phyloP scores from a whole-genome alignment of 441 rosid genomes.

The Euphorbia schlechtendalii region DNA sequence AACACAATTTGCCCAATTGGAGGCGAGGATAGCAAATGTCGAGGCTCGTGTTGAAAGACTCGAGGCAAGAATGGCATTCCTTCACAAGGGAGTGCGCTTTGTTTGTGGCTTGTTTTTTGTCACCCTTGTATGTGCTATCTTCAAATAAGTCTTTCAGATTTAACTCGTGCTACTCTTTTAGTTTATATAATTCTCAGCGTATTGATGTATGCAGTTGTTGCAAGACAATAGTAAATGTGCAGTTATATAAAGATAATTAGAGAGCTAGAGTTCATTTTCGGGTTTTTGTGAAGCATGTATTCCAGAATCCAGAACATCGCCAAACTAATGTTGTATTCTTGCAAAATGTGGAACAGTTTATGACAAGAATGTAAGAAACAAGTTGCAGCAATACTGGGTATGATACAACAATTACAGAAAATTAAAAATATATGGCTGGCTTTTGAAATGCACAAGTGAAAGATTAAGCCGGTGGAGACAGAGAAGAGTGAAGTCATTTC shows the following conservation, averaged over 20 bases:
- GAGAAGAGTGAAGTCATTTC: constrained; percentile 28
- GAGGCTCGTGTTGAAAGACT: constrained; percentile 22
- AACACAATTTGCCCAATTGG: constrained; percentile 23
- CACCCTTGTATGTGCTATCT: constrained; percentile 22
- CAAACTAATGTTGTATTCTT: constrained; percentile 3
- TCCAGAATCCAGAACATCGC: not conserved
- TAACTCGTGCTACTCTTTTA: too few species aligned
- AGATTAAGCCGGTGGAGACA: not conserved
- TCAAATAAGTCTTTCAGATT: constrained; percentile 20
- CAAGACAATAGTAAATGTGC: too few species aligned
- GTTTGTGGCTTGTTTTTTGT: constrained; percentile 13
- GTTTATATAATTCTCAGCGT: too few species aligned
- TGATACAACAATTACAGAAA: too few species aligned
- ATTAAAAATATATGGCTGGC: too few species aligned
- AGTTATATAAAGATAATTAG: too few species aligned
- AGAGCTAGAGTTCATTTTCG: too few species aligned
- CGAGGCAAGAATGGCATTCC: constrained; percentile 20
- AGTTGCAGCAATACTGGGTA: constrained; percentile 23
- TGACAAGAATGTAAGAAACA: constrained; percentile 8
- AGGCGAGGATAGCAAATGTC: constrained; percentile 23
- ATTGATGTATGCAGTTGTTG: too few species aligned
- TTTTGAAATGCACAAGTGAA: too few species aligned
- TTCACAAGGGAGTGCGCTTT: constrained; percentile 19
- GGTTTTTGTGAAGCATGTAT: too few species aligned
- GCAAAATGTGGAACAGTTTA: constrained; percentile 13